Percentiles rank a stretch among this genome's conserved stretches.
Evolutionary conservation across 805 yeast genomes (phyloP).

Genomic region (Kregervanrija delftensis): DNA sequence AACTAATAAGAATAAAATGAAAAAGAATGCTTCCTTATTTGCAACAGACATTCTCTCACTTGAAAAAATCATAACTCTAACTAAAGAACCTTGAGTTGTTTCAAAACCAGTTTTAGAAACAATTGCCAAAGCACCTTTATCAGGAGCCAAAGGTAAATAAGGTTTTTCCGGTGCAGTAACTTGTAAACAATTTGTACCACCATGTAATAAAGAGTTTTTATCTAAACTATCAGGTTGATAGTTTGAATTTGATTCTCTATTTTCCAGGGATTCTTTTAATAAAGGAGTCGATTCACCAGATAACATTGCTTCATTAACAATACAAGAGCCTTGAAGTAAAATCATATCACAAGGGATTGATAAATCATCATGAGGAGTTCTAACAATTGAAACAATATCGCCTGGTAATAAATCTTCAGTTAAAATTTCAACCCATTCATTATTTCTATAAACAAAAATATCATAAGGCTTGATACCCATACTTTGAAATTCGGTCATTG

Average conservation of each 20-base stretch:
- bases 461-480: conserved; percentile 95
- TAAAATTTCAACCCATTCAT: conserved; percentile 60
- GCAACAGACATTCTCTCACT: conserved; percentile 96
- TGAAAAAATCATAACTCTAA: conserved; percentile 95
- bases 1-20: conserved; percentile 79
- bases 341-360: conserved; percentile 93
- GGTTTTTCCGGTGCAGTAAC: conserved; percentile 60
- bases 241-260: conserved; percentile 66
- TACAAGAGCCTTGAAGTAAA: conserved; percentile 82
- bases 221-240: conserved; percentile 79
- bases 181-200: conserved; percentile 95
- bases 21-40: conserved; percentile 87
- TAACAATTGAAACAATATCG: conserved; percentile 78
- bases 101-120: conserved; percentile 96
- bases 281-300: conserved; percentile 98
- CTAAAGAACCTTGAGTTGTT: conserved; percentile 95
- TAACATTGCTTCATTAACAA: conserved; percentile 97
- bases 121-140: conserved; percentile 83
- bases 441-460: conserved; percentile 64
- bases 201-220: conserved; percentile 81
- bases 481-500: conserved; percentile 91
- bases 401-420: conserved; percentile 83
- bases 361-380: conserved; percentile 78
- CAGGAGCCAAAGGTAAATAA: conserved; percentile 66
- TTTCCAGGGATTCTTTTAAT: conserved; percentile 81